Conservation (phyloP, 352 stramenopile species). For the Globisporangium sylvaticum region DNA sequence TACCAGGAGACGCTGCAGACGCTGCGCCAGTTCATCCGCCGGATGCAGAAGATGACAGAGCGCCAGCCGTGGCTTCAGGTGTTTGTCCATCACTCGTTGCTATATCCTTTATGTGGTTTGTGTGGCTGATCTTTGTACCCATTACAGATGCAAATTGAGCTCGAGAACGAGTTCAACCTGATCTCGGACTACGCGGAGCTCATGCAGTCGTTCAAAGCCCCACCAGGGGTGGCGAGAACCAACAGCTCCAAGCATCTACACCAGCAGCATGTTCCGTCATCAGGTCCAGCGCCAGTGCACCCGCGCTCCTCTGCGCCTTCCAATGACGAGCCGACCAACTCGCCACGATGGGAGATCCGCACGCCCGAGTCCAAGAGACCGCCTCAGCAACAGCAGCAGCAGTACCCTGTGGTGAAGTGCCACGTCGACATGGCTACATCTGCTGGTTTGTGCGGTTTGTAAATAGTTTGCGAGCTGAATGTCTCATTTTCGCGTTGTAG, state of each 20-base stretch:
- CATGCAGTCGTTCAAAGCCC: slow-evolving; percentile 58
- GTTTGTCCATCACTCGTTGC: neutral
- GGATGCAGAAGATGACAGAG: slow-evolving; percentile 68
- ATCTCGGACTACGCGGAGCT: slow-evolving; percentile 79
- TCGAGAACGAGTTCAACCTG: slow-evolving; percentile 74
- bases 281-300: slow-evolving; percentile 11
- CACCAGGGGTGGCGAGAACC: slow-evolving; percentile 25
- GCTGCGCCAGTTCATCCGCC: slow-evolving; percentile 58
- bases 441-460: neutral
- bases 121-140: neutral
- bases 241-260: slow-evolving; percentile 22
- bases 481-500: neutral
- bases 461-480: too few species aligned
- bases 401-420: slow-evolving; percentile 3
- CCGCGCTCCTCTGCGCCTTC: slow-evolving; percentile 4
- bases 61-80: slow-evolving; percentile 81
- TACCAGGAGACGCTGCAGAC: slow-evolving; percentile 56
- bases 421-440: neutral
- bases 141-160: slow-evolving; percentile 76
- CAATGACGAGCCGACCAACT: slow-evolving; percentile 22
- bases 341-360: slow-evolving; percentile 55
- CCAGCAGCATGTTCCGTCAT: slow-evolving; percentile 10
- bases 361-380: slow-evolving; percentile 30
- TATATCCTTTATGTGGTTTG: neutral
- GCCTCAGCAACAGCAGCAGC: slow-evolving; percentile 13